Evolutionary conservation across 1,284 basidiomycete species (phyloP), one percentile per base, ranked within the genome.

Genomic region (Lentinula novae-zelandiae): DNA sequence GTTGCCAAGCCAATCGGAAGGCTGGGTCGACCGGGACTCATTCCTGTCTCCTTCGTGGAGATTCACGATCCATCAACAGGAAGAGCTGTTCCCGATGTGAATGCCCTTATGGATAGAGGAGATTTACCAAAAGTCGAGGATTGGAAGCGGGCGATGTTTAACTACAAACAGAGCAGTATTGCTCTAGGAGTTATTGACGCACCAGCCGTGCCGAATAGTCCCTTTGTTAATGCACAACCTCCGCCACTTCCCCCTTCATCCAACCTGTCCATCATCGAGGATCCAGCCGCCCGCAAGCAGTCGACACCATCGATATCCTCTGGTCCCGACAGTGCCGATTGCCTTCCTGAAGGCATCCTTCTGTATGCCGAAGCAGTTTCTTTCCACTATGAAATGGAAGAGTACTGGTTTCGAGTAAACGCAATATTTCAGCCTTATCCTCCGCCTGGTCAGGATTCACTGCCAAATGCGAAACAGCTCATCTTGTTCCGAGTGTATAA

Each of bases 391-490:
- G 97, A 99, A 73, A 92, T 92, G 79, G 89, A 94, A 13, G 92
- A 96, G 69, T 98, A 95, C 75, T 98, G 96, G 95, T 99, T 98
- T 84, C 88, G 95, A 42, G 84, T 98, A 55, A 88, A 96, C 70
- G 95, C 92, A 51, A 76, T 89, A 52, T 98, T 90, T 75, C 89
- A 95, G 64, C 93, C 94, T 0, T 93, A 91, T 67, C 82, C 83
- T 62, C 75, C 79, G 5, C 71, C 82, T 2, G 83, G 80, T 27
- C 79, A 81, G 52, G 73, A 73, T 56, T 70, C 70, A 42, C 80
- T 89, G 48, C 89, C 85, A 44, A 82, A 82, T 3, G 86, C 91
- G 12, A 90, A 87, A 69, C 87, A 93, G 33, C 86, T 99, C 58
- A 89, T 96, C 65, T 82, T 99, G 46, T 98, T 97, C 76, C 87